phyloP scores from a whole-genome alignment of 306 rosid genomes.

The Castanea sativa region DNA sequence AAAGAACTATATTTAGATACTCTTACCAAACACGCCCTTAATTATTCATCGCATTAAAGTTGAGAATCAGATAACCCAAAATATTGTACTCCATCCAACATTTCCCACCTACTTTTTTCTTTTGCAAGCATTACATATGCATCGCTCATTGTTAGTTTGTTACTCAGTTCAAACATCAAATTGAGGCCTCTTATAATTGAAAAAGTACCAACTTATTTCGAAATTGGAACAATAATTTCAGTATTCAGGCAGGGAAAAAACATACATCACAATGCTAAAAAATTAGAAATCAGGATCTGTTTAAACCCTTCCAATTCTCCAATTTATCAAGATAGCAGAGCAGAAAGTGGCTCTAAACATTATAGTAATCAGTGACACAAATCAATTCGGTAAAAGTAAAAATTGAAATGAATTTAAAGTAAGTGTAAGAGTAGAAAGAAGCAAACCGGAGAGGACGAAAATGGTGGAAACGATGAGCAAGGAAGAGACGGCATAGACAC shows the following conservation, averaged over 20 bases:
- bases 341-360: neutral
- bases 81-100: no score
- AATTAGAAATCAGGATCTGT: neutral
- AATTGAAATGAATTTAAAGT: neutral
- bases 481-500: conserved; percentile 36
- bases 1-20: no score
- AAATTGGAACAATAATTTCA: neutral
- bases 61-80: no score
- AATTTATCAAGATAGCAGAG: neutral
- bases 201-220: neutral
- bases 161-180: neutral
- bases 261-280: neutral
- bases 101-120: no score
- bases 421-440: neutral
- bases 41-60: no score
- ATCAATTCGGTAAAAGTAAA: neutral
- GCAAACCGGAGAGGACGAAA: conserved; percentile 69
- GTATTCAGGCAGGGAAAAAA: neutral
- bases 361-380: neutral
- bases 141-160: neutral
- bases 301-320: neutral
- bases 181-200: neutral
- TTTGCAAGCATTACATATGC: neutral
- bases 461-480: conserved; percentile 36
- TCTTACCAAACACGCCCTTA: no score